These are phyloP conservation scores for Euphrasia arctica DNA, from an alignment of 305 asterid genomes.

Conservation along the genomic window DNA sequence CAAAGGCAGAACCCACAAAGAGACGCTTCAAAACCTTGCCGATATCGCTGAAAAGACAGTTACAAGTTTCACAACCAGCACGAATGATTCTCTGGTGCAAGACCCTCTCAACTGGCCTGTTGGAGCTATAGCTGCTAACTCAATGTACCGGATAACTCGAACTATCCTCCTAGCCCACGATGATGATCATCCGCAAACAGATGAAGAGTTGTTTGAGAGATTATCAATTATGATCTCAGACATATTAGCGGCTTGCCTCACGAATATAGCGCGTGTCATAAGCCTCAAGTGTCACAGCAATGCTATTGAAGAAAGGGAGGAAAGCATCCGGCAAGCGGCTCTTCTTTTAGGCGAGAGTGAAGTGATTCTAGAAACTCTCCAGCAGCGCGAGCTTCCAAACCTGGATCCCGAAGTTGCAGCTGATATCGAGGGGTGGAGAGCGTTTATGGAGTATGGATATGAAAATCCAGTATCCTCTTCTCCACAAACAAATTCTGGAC, in stretches of 20 bases:
- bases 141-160: slow-evolving; percentile 9
- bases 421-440: slow-evolving; percentile 27
- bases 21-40: slow-evolving; percentile 3
- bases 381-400: slow-evolving; percentile 15
- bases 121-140: slow-evolving; percentile 2
- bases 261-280: slow-evolving; percentile 23
- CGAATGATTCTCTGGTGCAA: not conserved
- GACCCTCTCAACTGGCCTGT: slow-evolving; percentile 15
- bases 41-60: not conserved
- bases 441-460: not conserved
- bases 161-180: not conserved
- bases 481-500: not conserved
- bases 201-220: slow-evolving; percentile 9
- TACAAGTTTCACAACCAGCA: not conserved
- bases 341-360: slow-evolving; percentile 26
- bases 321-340: slow-evolving; percentile 23
- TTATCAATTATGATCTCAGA: slow-evolving; percentile 22
- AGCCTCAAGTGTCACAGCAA: slow-evolving; percentile 16
- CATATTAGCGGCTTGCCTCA: slow-evolving; percentile 28
- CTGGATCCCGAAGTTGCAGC: slow-evolving; percentile 14
- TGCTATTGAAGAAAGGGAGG: slow-evolving; percentile 23
- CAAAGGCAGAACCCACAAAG: not conserved
- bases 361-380: slow-evolving; percentile 23
- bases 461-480: not conserved
- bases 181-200: not conserved